Evolutionary conservation across 768 basidiomycete species (phyloP).

Genomic region (Boletus bicolor): DNA sequence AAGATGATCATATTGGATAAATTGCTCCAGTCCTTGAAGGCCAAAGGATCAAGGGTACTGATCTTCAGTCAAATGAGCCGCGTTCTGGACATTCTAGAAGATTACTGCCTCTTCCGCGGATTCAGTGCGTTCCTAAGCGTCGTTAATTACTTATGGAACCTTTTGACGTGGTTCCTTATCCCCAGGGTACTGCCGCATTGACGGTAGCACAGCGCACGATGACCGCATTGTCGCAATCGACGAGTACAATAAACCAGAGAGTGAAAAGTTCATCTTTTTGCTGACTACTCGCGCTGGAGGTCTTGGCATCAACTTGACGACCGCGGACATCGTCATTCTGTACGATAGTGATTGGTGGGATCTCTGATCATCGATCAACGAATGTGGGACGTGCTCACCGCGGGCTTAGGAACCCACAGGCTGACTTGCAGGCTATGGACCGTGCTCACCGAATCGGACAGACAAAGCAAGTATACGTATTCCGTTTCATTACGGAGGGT

Average conservation of each 20-base stretch:
- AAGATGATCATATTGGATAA: constrained; percentile 99
- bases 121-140: constrained; percentile 59
- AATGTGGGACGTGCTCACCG: not conserved
- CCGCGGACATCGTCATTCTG: constrained; percentile 91
- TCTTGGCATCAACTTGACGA: constrained; percentile 93
- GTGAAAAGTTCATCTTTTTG: constrained; percentile 95
- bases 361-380: not conserved
- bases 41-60: constrained; percentile 89
- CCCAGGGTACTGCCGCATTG: constrained; percentile 93
- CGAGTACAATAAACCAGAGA: constrained; percentile 92
- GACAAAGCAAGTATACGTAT: constrained; percentile 85
- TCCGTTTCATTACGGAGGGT: constrained; percentile 80
- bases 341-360: constrained; percentile 94
- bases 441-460: constrained; percentile 97
- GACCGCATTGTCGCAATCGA: constrained; percentile 95
- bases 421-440: constrained; percentile 98
- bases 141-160: not conserved
- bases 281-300: constrained; percentile 97
- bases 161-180: constrained; percentile 2
- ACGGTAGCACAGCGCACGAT: constrained; percentile 93
- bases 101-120: constrained; percentile 88
- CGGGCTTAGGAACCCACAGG: constrained; percentile 85
- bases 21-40: constrained; percentile 81
- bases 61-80: constrained; percentile 99
- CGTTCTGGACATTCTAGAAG: constrained; percentile 91